Evolutionary conservation across 1,284 basidiomycete species (phyloP).

Genomic region (Schizophyllum commune): DNA sequence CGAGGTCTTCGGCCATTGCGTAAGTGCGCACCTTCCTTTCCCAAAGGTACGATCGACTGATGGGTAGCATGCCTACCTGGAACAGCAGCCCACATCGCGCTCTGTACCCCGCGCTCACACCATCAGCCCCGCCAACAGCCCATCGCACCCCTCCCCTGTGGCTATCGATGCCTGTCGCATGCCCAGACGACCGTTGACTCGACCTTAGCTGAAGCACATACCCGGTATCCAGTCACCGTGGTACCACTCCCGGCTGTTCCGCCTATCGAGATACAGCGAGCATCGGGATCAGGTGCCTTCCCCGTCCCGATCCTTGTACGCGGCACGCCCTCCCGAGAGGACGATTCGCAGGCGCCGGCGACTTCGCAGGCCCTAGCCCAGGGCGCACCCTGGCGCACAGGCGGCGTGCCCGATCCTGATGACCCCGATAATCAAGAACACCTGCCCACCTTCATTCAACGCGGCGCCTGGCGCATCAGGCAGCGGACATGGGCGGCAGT

Average conservation of each 20-base stretch:
- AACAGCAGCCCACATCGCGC: not conserved
- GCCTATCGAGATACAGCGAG: too few species aligned
- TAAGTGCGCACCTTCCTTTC: not conserved
- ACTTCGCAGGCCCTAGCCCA: not conserved
- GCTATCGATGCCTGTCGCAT: too few species aligned
- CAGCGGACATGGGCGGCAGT: not conserved
- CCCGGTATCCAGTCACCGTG: too few species aligned
- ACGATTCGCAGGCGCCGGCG: not conserved
- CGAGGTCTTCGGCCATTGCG: not conserved
- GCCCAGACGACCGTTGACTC: too few species aligned
- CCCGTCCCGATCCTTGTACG: not conserved
- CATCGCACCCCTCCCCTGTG: too few species aligned
- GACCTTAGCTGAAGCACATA: too few species aligned
- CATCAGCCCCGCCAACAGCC: not conserved
- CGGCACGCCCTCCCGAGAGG: not conserved
- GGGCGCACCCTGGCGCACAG: not conserved
- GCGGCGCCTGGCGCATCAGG: not conserved
- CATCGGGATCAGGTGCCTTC: not conserved
- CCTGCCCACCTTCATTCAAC: not conserved
- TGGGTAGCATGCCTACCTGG: not conserved
- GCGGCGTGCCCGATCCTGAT: not conserved
- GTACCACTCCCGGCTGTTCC: too few species aligned
- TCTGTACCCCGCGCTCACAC: not conserved
- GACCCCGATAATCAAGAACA: not conserved
- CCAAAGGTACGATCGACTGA: not conserved